Conservation (phyloP, 78 protist genomes). For the Dictyostelium capitatum region DNA sequence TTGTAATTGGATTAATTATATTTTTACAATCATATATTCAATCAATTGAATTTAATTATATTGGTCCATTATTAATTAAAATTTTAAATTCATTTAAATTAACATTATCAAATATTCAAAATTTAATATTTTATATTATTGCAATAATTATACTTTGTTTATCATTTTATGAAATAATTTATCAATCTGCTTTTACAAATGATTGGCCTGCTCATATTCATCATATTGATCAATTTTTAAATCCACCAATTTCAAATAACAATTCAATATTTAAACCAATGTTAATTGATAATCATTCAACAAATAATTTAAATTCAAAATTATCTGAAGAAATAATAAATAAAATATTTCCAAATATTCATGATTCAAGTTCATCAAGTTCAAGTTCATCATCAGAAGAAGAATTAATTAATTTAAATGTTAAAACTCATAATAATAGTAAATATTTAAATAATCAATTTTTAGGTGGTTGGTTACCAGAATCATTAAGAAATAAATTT, state of each 20-base stretch:
- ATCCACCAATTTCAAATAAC: neutral
- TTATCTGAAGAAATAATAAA: neutral
- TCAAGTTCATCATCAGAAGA: constrained; percentile 2
- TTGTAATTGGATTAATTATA: neutral
- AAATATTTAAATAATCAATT: neutral
- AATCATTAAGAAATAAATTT: neutral
- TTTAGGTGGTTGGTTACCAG: neutral
- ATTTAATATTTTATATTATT: constrained; percentile 10
- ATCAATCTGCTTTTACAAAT: constrained; percentile 61
- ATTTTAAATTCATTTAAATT: neutral
- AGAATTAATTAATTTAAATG: neutral
- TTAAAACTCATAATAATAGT: neutral
- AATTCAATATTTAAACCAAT: too few relatives aligned
- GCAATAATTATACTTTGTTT: constrained; percentile 13
- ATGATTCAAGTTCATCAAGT: constrained; percentile 13
- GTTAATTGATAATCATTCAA: neutral
- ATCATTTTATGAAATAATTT: constrained; percentile 42
- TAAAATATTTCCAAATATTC: neutral
- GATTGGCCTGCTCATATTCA: constrained; percentile 88
- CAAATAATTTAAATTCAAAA: neutral
- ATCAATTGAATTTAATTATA: neutral
- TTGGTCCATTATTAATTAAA: neutral
- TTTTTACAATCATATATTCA: neutral
- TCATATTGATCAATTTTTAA: constrained; percentile 64
- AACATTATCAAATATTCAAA: neutral